A percentile compares a stretch with the other conserved stretches of the same genome.
These are phyloP conservation scores for Malassezia sympodialis DNA, from an alignment of 1,284 basidiomycete genomes.

Conservation along the genomic window DNA sequence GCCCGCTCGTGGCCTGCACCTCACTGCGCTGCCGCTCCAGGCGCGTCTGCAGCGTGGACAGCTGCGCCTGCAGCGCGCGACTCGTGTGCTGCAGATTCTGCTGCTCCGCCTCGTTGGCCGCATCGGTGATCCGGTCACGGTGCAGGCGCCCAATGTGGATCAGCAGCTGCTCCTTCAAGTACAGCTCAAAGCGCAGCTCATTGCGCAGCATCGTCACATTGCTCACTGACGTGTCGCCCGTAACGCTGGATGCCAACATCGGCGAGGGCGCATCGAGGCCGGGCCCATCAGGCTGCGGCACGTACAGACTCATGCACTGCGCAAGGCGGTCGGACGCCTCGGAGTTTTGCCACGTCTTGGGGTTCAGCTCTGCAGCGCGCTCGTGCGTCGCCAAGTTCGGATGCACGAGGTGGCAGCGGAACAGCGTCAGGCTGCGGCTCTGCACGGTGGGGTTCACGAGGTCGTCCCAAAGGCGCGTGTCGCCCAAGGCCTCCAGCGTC, in stretches of 20 bases:
- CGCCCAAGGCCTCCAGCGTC: conserved; percentile 52
- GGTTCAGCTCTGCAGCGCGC: conserved; percentile 57
- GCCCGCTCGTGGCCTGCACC: conserved; percentile 23
- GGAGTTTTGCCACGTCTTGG: conserved; percentile 60
- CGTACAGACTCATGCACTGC: conserved; percentile 54
- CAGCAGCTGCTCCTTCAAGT: conserved; percentile 47
- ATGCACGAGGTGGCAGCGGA: conserved; percentile 65
- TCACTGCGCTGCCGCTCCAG: conserved; percentile 32
- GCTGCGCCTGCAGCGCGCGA: conserved; percentile 24
- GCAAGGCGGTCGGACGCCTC: conserved; percentile 61
- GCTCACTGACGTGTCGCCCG: neutral
- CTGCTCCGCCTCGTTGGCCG: conserved; percentile 41
- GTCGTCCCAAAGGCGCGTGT: conserved; percentile 55
- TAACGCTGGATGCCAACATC: neutral
- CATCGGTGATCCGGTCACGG: conserved; percentile 39
- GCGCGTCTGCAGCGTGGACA: conserved; percentile 18
- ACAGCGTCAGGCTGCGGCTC: conserved; percentile 50
- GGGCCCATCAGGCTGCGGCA: neutral
- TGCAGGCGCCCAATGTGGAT: conserved; percentile 46
- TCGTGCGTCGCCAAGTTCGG: conserved; percentile 62
- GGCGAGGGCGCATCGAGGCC: neutral
- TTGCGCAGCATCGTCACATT: conserved; percentile 24
- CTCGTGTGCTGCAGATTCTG: conserved; percentile 43
- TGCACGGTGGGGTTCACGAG: conserved; percentile 19
- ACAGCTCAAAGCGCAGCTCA: conserved; percentile 46